Percentiles rank a stretch among this genome's conserved stretches.
phyloP scores from a whole-genome alignment of 1,284 basidiomycete genomes.

The Hypsizygus ulmarius region DNA sequence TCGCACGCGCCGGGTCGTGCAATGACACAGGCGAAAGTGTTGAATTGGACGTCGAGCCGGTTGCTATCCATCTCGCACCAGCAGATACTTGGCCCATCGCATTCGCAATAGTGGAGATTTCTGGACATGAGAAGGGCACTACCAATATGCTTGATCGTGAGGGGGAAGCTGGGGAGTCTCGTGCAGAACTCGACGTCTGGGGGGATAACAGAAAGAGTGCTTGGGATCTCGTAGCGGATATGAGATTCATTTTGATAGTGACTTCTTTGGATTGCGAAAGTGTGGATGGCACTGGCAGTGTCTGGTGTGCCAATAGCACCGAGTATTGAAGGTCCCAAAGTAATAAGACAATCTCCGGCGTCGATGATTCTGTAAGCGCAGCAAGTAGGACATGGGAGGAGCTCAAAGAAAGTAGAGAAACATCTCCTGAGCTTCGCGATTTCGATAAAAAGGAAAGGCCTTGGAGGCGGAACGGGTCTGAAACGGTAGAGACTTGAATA shows the following conservation, averaged over 20 bases:
- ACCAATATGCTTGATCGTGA: conserved; percentile 50
- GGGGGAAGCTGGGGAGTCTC: conserved; percentile 22
- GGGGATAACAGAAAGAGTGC: conserved; percentile 55
- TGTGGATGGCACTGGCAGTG: conserved; percentile 51
- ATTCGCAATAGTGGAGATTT: conserved; percentile 55
- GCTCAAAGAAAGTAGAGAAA: conserved; percentile 52
- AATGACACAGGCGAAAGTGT: background rate
- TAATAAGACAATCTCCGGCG: conserved; percentile 55
- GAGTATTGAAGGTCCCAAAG: conserved; percentile 75
- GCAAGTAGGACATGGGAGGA: conserved; percentile 66
- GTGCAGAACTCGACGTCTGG: conserved; percentile 11
- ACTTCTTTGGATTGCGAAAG: conserved; percentile 36
- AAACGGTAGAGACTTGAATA: conserved; percentile 26
- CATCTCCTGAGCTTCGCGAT: conserved; percentile 21
- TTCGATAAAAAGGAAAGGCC: conserved; percentile 35
- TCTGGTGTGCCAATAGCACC: conserved; percentile 57
- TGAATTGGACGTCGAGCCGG: conserved; percentile 8
- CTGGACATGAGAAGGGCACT: conserved; percentile 51
- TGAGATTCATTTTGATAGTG: conserved; percentile 32
- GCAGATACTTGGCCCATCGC: conserved; percentile 54
- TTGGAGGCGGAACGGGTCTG: conserved; percentile 40
- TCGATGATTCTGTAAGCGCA: conserved; percentile 36
- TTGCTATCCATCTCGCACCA: conserved; percentile 51
- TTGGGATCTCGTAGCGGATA: conserved; percentile 40
- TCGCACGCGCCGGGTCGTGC: conserved; percentile 32